Percentiles rank a stretch among this genome's conserved stretches.
Conservation (phyloP, 805 yeast genomes). For the Saccharomycopsis guyanensis region DNA sequence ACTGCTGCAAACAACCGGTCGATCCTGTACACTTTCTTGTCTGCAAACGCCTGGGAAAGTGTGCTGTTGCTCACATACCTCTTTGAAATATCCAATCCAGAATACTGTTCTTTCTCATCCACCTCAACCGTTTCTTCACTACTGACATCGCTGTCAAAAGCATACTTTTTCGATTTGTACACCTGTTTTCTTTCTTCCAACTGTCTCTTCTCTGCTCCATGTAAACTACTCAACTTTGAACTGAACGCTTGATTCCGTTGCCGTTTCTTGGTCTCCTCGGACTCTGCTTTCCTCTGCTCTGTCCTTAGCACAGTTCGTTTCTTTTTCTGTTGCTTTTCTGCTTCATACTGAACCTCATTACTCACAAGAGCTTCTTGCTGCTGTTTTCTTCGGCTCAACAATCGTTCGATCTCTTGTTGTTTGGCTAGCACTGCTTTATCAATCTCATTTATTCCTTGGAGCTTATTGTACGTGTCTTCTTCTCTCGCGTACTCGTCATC, state of each 20-base stretch:
- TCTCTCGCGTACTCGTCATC: slow-evolving; percentile 16
- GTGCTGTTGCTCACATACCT: slow-evolving; percentile 37
- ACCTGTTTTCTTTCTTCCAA: slow-evolving; percentile 3
- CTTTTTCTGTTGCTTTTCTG: background rate
- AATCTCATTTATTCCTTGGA: slow-evolving; percentile 14
- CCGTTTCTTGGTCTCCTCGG: background rate
- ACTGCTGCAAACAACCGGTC: slow-evolving; percentile 58
- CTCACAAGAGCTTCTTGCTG: slow-evolving; percentile 3
- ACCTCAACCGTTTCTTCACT: slow-evolving; percentile 24
- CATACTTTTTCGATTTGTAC: slow-evolving; percentile 13
- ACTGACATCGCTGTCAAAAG: slow-evolving; percentile 14
- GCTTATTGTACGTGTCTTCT: slow-evolving; percentile 16
- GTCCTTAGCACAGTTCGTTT: background rate
- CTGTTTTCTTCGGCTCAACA: slow-evolving; percentile 8
- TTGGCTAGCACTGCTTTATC: slow-evolving; percentile 11
- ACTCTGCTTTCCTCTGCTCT: background rate
- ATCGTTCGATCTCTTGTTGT: slow-evolving; percentile 17
- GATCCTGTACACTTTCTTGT: slow-evolving; percentile 49
- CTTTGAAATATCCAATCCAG: slow-evolving; percentile 36
- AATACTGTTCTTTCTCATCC: slow-evolving; percentile 39
- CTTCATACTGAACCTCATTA: background rate
- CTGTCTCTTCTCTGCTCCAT: slow-evolving; percentile 7
- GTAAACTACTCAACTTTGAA: slow-evolving; percentile 2
- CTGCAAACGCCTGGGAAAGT: slow-evolving; percentile 34
- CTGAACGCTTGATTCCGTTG: slow-evolving; percentile 9